A percentile compares a stretch with the other conserved stretches of the same genome.
Conservation (phyloP, 2,329 filamentous ascomycete genomes). For the Coleophoma crateriformis region DNA sequence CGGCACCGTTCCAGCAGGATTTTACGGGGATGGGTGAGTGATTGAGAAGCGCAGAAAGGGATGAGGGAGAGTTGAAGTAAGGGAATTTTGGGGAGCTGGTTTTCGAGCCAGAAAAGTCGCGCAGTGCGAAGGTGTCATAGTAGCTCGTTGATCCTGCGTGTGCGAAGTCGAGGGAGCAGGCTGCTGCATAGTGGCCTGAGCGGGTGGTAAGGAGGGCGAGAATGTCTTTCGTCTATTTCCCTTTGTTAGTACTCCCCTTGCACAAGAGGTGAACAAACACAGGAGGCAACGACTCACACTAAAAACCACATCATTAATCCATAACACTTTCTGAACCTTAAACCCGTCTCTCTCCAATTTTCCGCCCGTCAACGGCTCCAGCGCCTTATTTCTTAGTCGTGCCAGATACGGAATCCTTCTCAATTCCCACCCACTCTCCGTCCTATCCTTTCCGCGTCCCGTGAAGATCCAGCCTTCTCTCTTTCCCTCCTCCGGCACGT, state of each 20-base stretch:
- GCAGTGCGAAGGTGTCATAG: slow-evolving; percentile 58
- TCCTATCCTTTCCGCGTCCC: slow-evolving; percentile 34
- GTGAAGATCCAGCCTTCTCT: slow-evolving; percentile 56
- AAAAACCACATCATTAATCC: slow-evolving; percentile 58
- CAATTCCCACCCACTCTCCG: slow-evolving; percentile 34
- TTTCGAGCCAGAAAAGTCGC: slow-evolving; percentile 45
- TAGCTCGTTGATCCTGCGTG: slow-evolving; percentile 38
- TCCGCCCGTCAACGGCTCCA: slow-evolving; percentile 30
- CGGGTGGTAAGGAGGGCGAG: slow-evolving; percentile 49
- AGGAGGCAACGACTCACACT: slow-evolving; percentile 31
- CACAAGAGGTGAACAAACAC: neutral
- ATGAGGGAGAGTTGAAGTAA: slow-evolving; percentile 46
- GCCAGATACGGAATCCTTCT: slow-evolving; percentile 67
- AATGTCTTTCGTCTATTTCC: slow-evolving; percentile 45
- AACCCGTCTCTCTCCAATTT: slow-evolving; percentile 16
- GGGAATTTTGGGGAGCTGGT: slow-evolving; percentile 52
- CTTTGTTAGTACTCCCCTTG: too few species aligned
- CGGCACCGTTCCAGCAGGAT: slow-evolving; percentile 54
- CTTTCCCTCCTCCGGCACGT: slow-evolving; percentile 13
- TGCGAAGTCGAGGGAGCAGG: slow-evolving; percentile 56
- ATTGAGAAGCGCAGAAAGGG: slow-evolving; percentile 46
- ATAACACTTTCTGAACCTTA: slow-evolving; percentile 48
- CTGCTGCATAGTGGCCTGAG: slow-evolving; percentile 50
- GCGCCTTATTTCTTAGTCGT: slow-evolving; percentile 53
- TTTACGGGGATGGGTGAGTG: slow-evolving; percentile 44